Percentiles rank a stretch among this genome's conserved stretches.
Conservation (phyloP, 257 asterid species). For the Nicotiana knightiana region DNA sequence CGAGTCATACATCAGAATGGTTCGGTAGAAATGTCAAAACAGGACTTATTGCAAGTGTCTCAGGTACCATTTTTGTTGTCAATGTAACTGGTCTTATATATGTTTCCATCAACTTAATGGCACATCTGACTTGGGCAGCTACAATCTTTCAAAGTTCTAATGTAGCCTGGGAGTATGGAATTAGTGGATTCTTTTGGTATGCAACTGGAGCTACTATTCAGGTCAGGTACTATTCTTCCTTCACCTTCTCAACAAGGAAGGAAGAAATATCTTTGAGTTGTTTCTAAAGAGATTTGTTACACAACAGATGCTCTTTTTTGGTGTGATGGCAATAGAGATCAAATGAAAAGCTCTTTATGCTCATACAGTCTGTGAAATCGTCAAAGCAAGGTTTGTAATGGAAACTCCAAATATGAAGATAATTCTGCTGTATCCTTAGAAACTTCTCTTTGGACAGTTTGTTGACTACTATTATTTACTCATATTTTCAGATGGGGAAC, state of each 20-base stretch:
- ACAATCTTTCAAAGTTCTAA: conserved; percentile 92
- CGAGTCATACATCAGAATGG: conserved; percentile 91
- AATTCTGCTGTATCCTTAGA: not conserved
- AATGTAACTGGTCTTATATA: no score
- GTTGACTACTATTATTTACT: not conserved
- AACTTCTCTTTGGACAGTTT: not conserved
- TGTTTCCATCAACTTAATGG: not conserved
- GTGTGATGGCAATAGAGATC: conserved; percentile 91
- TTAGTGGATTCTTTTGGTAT: conserved; percentile 98
- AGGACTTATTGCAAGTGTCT: conserved; percentile 93
- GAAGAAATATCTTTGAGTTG: not conserved
- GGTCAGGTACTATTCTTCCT: conserved; percentile 26
- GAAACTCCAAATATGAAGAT: not conserved
- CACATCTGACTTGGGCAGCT: conserved; percentile 82
- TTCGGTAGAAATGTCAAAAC: conserved; percentile 93
- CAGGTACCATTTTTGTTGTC: conserved; percentile 42
- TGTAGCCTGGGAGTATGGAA: conserved; percentile 89
- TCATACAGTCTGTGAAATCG: conserved; percentile 87
- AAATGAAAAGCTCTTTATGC: conserved; percentile 90
- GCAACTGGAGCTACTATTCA: conserved; percentile 97
- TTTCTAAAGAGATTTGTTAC: not conserved
- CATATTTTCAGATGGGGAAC: conserved; percentile 74
- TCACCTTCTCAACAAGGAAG: no score
- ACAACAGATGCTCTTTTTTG: conserved; percentile 73
- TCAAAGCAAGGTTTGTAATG: conserved; percentile 62